Evolutionary conservation across 257 asterid species (phyloP).

Genomic region (Anisodus tanguticus): DNA sequence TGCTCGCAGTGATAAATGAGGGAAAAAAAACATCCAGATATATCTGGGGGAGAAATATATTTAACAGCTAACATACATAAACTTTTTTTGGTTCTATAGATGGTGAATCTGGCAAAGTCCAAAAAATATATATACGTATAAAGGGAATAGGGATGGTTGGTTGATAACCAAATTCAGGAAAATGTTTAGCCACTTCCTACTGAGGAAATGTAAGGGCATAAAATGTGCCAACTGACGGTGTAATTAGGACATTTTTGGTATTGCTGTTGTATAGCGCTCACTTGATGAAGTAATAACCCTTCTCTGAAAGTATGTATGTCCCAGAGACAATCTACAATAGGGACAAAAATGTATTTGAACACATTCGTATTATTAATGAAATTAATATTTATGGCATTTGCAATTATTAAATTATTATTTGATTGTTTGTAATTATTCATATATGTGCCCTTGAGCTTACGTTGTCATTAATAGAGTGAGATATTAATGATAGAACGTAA

Average conservation of each 20-base stretch:
- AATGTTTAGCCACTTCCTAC: slow-evolving; percentile 8
- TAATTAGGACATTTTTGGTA: not conserved
- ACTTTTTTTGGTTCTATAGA: not conserved
- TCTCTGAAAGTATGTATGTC: not conserved
- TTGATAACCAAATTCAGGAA: not conserved
- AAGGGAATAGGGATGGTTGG: not conserved
- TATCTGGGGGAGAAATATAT: not conserved
- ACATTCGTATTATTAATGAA: no score
- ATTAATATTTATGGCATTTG: no score
- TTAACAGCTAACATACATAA: not conserved
- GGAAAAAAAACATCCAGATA: not conserved
- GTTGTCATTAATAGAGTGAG: no score
- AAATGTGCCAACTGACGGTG: not conserved
- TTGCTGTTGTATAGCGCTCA: not conserved
- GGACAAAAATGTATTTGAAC: no score
- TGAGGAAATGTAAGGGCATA: not conserved
- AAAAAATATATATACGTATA: not conserved
- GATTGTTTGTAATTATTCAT: no score
- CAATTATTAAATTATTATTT: no score
- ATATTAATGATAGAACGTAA: no score
- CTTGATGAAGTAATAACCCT: not conserved
- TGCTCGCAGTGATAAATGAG: not conserved
- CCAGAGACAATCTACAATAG: no score
- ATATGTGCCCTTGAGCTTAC: no score
- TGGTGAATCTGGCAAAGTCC: not conserved